Evolutionary conservation across 768 basidiomycete genomes (phyloP).

Genomic region (Tylopilus intermedius): DNA sequence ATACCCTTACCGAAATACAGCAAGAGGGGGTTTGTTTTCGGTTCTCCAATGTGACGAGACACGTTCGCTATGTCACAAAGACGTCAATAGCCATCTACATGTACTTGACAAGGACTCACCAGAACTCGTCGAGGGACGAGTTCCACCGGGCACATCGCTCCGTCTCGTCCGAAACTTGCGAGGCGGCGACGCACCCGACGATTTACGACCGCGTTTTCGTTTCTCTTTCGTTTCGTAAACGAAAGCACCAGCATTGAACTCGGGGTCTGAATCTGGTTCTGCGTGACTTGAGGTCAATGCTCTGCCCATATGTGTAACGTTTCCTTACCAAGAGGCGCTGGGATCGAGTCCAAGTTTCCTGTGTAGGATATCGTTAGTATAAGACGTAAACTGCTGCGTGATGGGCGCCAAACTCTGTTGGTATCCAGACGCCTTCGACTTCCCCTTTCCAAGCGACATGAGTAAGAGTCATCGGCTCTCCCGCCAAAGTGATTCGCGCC

Average conservation of each 20-base stretch:
- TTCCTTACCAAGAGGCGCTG: constrained; percentile 33
- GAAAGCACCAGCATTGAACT: constrained; percentile 29
- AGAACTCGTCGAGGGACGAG: constrained; percentile 3
- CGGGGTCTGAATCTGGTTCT: constrained; percentile 33
- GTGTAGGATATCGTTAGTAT: neutral
- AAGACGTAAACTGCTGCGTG: neutral
- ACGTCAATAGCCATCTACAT: neutral
- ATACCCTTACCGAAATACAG: constrained; percentile 44
- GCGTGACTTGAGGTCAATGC: neutral
- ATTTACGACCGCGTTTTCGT: constrained; percentile 15
- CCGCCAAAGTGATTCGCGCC: no score
- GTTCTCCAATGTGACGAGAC: neutral
- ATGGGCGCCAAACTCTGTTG: constrained; percentile 15
- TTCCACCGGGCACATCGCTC: constrained; percentile 3
- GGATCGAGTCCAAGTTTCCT: constrained; percentile 28
- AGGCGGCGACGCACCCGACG: constrained; percentile 10
- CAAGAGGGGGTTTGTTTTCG: constrained; percentile 39
- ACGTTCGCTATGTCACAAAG: neutral
- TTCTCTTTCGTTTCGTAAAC: constrained; percentile 27
- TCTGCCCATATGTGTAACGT: neutral
- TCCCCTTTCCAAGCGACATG: constrained; percentile 16
- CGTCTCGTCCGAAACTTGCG: constrained; percentile 18
- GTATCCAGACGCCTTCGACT: constrained; percentile 15
- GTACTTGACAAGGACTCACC: constrained; percentile 8
- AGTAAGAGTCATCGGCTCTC: neutral